phyloP scores from a whole-genome alignment of 2,329 filamentous ascomycete genomes.

The Alternaria arborescens region DNA sequence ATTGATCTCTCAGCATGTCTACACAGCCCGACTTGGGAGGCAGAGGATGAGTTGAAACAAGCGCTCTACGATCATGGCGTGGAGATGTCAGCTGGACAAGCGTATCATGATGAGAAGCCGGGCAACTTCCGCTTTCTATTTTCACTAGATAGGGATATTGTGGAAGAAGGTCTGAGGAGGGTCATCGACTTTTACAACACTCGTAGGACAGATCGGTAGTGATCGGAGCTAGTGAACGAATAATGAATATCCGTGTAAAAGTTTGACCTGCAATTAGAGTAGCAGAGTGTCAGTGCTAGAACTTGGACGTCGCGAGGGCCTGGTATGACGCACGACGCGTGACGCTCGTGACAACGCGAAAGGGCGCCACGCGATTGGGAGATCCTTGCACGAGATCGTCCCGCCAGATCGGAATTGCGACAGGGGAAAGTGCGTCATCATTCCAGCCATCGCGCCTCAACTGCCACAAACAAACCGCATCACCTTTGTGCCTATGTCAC shows the following conservation, averaged over 20 bases:
- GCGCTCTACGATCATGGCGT: conserved; percentile 25
- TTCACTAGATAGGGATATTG: conserved; percentile 48
- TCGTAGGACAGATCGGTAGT: not conserved
- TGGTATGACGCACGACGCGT: not conserved
- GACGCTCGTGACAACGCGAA: conserved; percentile 27
- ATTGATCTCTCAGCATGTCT: conserved; percentile 54
- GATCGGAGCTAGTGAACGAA: not conserved
- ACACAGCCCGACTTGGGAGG: conserved; percentile 4
- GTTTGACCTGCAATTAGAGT: not conserved
- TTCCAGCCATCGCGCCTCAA: conserved; percentile 18
- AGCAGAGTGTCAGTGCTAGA: not conserved
- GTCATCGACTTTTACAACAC: conserved; percentile 6
- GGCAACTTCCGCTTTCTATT: conserved; percentile 57
- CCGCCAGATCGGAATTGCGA: conserved; percentile 27
- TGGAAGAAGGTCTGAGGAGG: conserved; percentile 49
- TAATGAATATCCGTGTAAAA: not conserved
- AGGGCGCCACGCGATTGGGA: conserved; percentile 24
- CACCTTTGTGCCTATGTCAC: conserved; percentile 2
- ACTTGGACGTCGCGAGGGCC: not conserved
- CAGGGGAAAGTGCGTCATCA: conserved; percentile 36
- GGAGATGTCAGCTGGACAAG: conserved; percentile 37
- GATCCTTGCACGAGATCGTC: conserved; percentile 26
- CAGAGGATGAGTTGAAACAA: conserved; percentile 39
- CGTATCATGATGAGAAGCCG: conserved; percentile 44
- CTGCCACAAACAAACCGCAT: not conserved